Conservation (phyloP, 2,329 filamentous ascomycete genomes). For the Aspergillus fructus region DNA sequence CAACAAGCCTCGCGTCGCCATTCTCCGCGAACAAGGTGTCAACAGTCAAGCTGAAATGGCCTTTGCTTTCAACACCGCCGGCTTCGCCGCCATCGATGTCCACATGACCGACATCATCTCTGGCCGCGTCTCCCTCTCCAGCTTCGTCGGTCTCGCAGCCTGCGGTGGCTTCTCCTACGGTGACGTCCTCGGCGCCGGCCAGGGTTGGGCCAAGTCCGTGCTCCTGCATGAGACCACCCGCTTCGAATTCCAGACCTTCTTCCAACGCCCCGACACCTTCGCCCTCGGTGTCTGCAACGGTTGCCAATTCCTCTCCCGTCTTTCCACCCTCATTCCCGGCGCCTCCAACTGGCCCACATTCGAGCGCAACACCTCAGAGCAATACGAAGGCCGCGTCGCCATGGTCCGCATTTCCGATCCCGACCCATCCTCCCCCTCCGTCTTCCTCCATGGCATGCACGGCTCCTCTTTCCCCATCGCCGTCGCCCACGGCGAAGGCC, state of each 20-base stretch:
- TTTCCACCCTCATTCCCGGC: conserved; percentile 84
- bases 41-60: conserved; percentile 98
- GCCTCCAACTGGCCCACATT: conserved; percentile 80
- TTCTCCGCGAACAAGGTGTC: conserved; percentile 91
- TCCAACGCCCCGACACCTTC: conserved; percentile 85
- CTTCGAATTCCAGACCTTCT: conserved; percentile 79
- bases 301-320: conserved; percentile 86
- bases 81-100: conserved; percentile 88
- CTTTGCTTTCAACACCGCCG: conserved; percentile 87
- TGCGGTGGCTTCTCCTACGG: conserved; percentile 97
- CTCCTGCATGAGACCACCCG: conserved; percentile 76
- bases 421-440: conserved; percentile 57
- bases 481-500: conserved; percentile 87
- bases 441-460: conserved; percentile 88
- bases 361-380: conserved; percentile 77
- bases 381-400: conserved; percentile 84
- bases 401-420: conserved; percentile 79
- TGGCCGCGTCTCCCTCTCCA: conserved; percentile 72
- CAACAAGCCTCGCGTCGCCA: conserved; percentile 75
- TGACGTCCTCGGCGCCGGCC: conserved; percentile 87
- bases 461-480: conserved; percentile 80
- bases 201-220: conserved; percentile 94
- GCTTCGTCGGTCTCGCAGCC: conserved; percentile 86
- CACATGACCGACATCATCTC: conserved; percentile 94
- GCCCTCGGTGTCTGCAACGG: conserved; percentile 94